phyloP scores from a whole-genome alignment of 768 basidiomycete species.

The Pisolithus tinctorius region DNA sequence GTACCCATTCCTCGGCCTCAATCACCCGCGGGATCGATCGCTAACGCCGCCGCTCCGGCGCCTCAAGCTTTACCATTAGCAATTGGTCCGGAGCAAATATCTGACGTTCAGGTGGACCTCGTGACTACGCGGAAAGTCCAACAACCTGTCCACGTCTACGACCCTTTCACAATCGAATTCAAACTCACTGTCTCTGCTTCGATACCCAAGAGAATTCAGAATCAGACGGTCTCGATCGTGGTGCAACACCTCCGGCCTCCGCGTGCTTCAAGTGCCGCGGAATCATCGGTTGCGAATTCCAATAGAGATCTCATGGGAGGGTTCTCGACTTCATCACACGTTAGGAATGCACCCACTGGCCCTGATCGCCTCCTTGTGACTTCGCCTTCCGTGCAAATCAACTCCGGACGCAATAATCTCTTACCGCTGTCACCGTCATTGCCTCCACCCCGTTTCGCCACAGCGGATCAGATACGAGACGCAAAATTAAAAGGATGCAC shows the following conservation, averaged over 20 bases:
- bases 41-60: constrained; percentile 7
- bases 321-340: constrained; percentile 2
- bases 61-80: constrained; percentile 11
- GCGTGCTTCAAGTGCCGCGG: constrained; percentile 13
- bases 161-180: constrained; percentile 54
- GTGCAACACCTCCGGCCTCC: constrained; percentile 60
- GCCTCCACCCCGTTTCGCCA: constrained; percentile 44
- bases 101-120: constrained; percentile 53
- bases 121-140: constrained; percentile 45
- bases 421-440: constrained; percentile 18
- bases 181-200: constrained; percentile 45
- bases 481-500: constrained; percentile 28
- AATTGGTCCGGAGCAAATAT: constrained; percentile 12
- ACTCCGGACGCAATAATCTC: constrained; percentile 3
- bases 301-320: background rate
- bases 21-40: constrained; percentile 25
- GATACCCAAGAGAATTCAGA: constrained; percentile 28
- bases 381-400: constrained; percentile 11
- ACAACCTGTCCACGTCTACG: constrained; percentile 40
- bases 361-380: constrained; percentile 8
- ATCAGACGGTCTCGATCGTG: constrained; percentile 44
- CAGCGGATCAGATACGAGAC: constrained; percentile 29
- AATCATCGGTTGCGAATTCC: background rate
- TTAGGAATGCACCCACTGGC: background rate
- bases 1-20: constrained; percentile 20